Percentiles rank a stretch among this genome's conserved stretches.
phyloP scores from a whole-genome alignment of 495 filamentous ascomycete genomes.

The Xylaria intraflava region DNA sequence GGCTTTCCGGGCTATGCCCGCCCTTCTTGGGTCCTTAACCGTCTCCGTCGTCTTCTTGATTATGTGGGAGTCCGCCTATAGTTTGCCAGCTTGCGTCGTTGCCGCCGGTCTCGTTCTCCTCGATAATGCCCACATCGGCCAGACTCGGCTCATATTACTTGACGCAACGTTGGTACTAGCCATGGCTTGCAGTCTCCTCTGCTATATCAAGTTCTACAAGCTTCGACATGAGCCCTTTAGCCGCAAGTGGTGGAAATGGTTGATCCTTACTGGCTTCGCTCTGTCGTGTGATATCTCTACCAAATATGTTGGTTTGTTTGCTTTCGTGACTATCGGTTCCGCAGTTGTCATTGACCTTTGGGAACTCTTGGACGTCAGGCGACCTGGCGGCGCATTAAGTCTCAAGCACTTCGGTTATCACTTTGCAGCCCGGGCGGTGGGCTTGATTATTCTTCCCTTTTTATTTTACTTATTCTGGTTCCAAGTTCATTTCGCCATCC shows the following conservation, averaged over 20 bases:
- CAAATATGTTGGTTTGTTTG: conserved; percentile 96
- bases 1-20: conserved; percentile 89
- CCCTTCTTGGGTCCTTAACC: conserved; percentile 82
- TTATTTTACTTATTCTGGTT: conserved; percentile 99
- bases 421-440: conserved; percentile 75
- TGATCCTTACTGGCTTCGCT: conserved; percentile 86
- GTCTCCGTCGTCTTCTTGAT: conserved; percentile 92
- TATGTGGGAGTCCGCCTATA: conserved; percentile 99
- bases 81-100: conserved; percentile 82
- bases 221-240: conserved; percentile 80
- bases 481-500: conserved; percentile 93
- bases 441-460: conserved; percentile 84
- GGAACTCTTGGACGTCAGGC: conserved; percentile 85
- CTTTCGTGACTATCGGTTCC: conserved; percentile 93
- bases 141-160: conserved; percentile 90
- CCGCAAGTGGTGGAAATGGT: conserved; percentile 99
- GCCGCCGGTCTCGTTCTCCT: conserved; percentile 84
- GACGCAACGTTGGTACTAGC: conserved; percentile 90
- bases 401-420: conserved; percentile 81
- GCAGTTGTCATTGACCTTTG: conserved; percentile 92
- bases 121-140: conserved; percentile 97
- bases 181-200: conserved; percentile 89
- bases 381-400: conserved; percentile 66
- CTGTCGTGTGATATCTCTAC: conserved; percentile 97
- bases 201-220: conserved; percentile 98